Evolutionary conservation across 2,329 filamentous ascomycete species (phyloP).

Genomic region (Thielaviopsis populi): DNA sequence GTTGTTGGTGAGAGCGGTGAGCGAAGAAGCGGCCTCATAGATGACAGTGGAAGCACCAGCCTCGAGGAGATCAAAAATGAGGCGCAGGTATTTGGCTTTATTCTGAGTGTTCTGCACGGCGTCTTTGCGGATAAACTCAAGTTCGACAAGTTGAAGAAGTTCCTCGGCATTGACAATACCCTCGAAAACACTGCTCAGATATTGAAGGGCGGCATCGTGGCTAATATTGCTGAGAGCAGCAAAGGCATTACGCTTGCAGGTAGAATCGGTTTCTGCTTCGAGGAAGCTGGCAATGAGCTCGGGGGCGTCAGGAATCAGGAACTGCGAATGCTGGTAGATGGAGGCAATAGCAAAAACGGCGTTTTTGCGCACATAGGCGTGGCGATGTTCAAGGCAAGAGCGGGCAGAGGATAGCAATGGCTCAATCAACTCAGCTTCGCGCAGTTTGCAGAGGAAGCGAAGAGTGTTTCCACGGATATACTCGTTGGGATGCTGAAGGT

Average conservation of each 20-base stretch:
- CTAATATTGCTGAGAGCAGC: constrained; percentile 80
- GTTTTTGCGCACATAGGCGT: constrained; percentile 96
- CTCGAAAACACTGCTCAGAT: constrained; percentile 79
- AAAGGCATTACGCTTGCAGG: constrained; percentile 96
- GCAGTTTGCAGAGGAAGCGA: constrained; percentile 90
- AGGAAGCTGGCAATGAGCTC: constrained; percentile 85
- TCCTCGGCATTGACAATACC: constrained; percentile 90
- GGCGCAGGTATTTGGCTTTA: constrained; percentile 82
- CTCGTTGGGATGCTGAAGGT: constrained; percentile 94
- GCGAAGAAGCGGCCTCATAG: constrained; percentile 89
- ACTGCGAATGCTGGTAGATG: constrained; percentile 80
- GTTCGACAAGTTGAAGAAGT: constrained; percentile 77
- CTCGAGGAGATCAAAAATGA: constrained; percentile 94
- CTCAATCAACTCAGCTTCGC: constrained; percentile 90
- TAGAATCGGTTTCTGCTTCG: constrained; percentile 78
- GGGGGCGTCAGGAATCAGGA: constrained; percentile 85
- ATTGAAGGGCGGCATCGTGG: constrained; percentile 81
- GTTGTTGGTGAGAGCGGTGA: constrained; percentile 88
- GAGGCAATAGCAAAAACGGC: constrained; percentile 89
- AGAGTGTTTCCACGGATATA: constrained; percentile 97
- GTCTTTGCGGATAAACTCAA: constrained; percentile 97
- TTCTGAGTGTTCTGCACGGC: constrained; percentile 88
- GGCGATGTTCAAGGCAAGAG: constrained; percentile 84
- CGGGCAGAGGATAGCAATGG: constrained; percentile 85
- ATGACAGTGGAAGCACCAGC: constrained; percentile 87